phyloP scores from a whole-genome alignment of 257 asterid species.

The Rauvolfia tetraphylla region DNA sequence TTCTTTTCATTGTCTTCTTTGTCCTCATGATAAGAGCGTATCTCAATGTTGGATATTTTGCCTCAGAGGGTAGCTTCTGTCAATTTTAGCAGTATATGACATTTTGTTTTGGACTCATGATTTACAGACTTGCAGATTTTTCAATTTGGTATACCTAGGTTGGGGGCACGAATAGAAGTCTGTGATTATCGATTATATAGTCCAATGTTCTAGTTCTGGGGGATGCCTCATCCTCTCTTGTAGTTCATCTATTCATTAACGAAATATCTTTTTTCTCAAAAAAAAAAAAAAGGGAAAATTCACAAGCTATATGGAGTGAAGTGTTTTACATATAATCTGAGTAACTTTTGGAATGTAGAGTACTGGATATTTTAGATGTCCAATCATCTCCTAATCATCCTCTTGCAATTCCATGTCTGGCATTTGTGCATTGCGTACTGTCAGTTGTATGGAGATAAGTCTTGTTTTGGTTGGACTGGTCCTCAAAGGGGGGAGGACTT shows the following conservation, averaged over 20 bases:
- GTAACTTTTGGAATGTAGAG: neutral
- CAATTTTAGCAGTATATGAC: neutral
- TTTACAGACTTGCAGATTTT: no score
- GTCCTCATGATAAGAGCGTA: constrained; percentile 2
- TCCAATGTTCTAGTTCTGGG: neutral
- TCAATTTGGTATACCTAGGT: no score
- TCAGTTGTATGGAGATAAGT: neutral
- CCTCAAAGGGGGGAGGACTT: neutral
- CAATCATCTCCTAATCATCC: neutral
- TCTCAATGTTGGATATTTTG: neutral
- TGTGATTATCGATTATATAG: neutral
- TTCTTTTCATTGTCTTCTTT: constrained; percentile 15
- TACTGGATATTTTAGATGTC: neutral
- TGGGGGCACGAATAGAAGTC: neutral
- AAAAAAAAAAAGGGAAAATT: no score
- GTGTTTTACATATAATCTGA: neutral
- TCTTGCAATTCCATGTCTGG: neutral
- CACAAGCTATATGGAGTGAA: neutral
- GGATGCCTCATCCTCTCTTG: no score
- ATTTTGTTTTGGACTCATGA: neutral
- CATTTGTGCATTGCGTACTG: neutral
- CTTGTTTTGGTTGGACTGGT: neutral
- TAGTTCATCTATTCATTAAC: no score
- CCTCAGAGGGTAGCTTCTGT: neutral
- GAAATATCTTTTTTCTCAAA: neutral